phyloP scores from a whole-genome alignment of 176 grass and related monocot genomes.

The Alopecurus myosuroides region DNA sequence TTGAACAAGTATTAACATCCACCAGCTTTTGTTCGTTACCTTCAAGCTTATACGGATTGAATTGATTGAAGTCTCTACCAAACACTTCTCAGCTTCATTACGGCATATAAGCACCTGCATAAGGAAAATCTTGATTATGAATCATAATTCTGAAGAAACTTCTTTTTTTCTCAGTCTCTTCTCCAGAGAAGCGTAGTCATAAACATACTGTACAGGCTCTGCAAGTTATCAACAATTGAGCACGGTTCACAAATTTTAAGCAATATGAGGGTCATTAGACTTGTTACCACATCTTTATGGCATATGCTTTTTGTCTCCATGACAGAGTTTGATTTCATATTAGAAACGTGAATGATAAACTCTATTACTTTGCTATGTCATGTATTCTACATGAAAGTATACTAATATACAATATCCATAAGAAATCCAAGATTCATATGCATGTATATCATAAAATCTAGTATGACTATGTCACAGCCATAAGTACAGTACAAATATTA shows the following conservation, averaged over 20 bases:
- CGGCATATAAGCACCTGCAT: slow-evolving; percentile 82
- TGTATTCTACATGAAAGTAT: neutral
- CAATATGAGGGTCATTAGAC: neutral
- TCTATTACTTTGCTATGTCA: neutral
- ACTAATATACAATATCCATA: neutral
- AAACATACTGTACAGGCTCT: neutral
- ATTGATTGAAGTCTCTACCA: slow-evolving; percentile 95
- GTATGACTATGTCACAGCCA: neutral
- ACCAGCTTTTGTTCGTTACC: slow-evolving; percentile 25
- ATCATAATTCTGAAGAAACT: neutral
- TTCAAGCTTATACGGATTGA: slow-evolving; percentile 97
- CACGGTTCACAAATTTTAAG: neutral
- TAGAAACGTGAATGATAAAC: too few species aligned
- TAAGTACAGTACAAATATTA: neutral
- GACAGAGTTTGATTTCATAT: too few species aligned
- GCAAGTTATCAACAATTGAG: neutral
- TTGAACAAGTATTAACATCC: neutral
- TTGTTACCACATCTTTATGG: neutral
- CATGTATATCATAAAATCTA: neutral
- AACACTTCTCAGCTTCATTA: slow-evolving; percentile 96
- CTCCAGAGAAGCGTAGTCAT: neutral
- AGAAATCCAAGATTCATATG: neutral
- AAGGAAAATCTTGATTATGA: neutral
- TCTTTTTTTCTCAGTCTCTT: neutral
- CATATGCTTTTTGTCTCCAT: neutral